Evolutionary conservation across 148 eudicot genomes (phyloP).

Genomic region (Tetragonia tetragonoides): DNA sequence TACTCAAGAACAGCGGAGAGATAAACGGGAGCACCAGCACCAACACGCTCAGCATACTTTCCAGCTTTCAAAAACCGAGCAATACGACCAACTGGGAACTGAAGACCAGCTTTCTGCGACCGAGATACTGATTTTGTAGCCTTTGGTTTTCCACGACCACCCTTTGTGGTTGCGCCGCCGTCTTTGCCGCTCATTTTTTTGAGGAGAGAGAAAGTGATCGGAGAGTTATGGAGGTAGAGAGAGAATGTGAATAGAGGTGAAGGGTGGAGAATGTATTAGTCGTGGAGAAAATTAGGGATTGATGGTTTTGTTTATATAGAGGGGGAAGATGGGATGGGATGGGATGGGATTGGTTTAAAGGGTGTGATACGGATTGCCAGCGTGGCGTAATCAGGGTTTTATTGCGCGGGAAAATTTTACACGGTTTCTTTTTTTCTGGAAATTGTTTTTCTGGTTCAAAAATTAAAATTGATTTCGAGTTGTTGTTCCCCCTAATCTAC

Average conservation of each 20-base stretch:
- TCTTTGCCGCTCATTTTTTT: conserved; percentile 42
- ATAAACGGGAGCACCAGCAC: conserved; percentile 51
- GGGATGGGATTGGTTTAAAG: conserved; percentile 30
- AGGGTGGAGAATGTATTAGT: background rate
- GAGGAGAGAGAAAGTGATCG: conserved; percentile 28
- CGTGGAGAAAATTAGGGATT: background rate
- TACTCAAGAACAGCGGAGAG: conserved; percentile 51
- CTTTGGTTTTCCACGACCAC: conserved; percentile 44
- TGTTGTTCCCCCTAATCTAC: too few species aligned
- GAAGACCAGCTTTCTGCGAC: conserved; percentile 43
- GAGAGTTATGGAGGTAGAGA: background rate
- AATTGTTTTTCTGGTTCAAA: conserved; percentile 1
- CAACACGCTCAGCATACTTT: conserved; percentile 47
- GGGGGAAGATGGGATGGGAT: background rate
- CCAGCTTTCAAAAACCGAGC: conserved; percentile 44
- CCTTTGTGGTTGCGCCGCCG: conserved; percentile 31
- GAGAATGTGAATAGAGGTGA: background rate
- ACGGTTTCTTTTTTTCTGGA: background rate
- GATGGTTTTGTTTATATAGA: conserved; percentile 25
- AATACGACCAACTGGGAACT: conserved; percentile 48
- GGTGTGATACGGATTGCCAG: conserved; percentile 16
- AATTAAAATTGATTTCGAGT: background rate
- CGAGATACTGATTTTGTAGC: conserved; percentile 37
- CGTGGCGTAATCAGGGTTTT: conserved; percentile 22
- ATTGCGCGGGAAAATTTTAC: conserved; percentile 20